A percentile compares a stretch with the other conserved stretches of the same genome.
Evolutionary conservation across 2,329 filamentous ascomycete species (phyloP).

Genomic region (Colletotrichum sp.): DNA sequence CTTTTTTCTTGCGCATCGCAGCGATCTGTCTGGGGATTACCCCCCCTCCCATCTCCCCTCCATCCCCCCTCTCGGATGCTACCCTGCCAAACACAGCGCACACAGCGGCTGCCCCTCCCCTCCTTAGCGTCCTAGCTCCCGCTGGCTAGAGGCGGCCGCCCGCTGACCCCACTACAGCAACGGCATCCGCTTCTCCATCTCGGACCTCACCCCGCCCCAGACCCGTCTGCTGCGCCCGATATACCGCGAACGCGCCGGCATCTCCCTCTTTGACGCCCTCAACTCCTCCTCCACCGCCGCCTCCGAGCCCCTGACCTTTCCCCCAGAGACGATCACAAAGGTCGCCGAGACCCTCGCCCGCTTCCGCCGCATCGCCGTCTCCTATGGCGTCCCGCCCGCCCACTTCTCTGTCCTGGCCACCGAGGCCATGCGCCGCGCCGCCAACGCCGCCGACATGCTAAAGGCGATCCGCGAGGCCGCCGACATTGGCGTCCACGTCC

Average conservation of each 20-base stretch:
- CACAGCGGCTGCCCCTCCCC: neutral
- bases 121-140: neutral
- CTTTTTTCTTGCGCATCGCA: neutral
- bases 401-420: constrained; percentile 83
- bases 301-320: constrained; percentile 44
- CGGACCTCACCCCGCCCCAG: constrained; percentile 73
- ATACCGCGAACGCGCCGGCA: constrained; percentile 78
- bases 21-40: neutral
- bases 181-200: constrained; percentile 91
- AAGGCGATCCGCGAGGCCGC: constrained; percentile 65
- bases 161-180: constrained; percentile 61
- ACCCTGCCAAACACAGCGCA: constrained; percentile 4
- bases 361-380: constrained; percentile 74
- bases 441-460: constrained; percentile 74
- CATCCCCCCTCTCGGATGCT: neutral
- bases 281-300: constrained; percentile 49
- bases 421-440: constrained; percentile 83
- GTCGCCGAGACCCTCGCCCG: constrained; percentile 71
- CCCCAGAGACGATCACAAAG: constrained; percentile 61
- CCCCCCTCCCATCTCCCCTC: neutral
- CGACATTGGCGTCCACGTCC: constrained; percentile 69
- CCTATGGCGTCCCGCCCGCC: constrained; percentile 67
- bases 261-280: constrained; percentile 86
- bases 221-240: constrained; percentile 78
- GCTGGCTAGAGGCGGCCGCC: neutral